Evolutionary conservation across 2,329 filamentous ascomycete genomes (phyloP).

Genomic region (Cladosporium sp.): DNA sequence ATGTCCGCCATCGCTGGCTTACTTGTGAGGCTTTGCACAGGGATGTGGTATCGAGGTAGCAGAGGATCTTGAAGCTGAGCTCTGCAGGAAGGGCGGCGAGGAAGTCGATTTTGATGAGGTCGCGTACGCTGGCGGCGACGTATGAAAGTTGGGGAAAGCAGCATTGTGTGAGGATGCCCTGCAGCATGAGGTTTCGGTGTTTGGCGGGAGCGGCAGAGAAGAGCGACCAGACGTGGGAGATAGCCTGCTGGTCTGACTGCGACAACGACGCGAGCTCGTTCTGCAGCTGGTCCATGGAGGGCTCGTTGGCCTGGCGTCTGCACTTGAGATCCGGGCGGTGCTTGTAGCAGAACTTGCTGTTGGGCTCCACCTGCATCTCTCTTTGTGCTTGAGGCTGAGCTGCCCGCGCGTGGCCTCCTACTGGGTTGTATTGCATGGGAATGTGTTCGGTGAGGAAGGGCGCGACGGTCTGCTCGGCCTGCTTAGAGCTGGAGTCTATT

Average conservation of each 20-base stretch:
- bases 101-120: slow-evolving; percentile 97
- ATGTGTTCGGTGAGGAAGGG: slow-evolving; percentile 91
- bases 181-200: slow-evolving; percentile 91
- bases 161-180: slow-evolving; percentile 91
- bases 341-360: slow-evolving; percentile 92
- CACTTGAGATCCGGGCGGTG: slow-evolving; percentile 93
- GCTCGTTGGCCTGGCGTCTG: slow-evolving; percentile 84
- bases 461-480: slow-evolving; percentile 71
- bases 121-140: slow-evolving; percentile 81
- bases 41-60: slow-evolving; percentile 86
- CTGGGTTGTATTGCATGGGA: slow-evolving; percentile 76
- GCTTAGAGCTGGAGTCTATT: slow-evolving; percentile 46
- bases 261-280: slow-evolving; percentile 76
- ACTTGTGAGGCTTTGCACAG: slow-evolving; percentile 95
- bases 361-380: slow-evolving; percentile 38
- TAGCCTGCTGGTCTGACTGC: slow-evolving; percentile 83
- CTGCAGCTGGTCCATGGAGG: slow-evolving; percentile 92
- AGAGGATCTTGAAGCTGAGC: slow-evolving; percentile 87
- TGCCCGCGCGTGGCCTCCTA: slow-evolving; percentile 43
- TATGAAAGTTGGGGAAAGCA: slow-evolving; percentile 96
- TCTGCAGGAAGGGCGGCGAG: slow-evolving; percentile 81
- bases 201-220: slow-evolving; percentile 94
- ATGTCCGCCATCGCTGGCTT: slow-evolving; percentile 74
- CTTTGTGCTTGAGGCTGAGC: slow-evolving; percentile 25
- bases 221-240: slow-evolving; percentile 94